Conservation (phyloP, 768 basidiomycete genomes). For the Neoboletus subvelutipes region DNA sequence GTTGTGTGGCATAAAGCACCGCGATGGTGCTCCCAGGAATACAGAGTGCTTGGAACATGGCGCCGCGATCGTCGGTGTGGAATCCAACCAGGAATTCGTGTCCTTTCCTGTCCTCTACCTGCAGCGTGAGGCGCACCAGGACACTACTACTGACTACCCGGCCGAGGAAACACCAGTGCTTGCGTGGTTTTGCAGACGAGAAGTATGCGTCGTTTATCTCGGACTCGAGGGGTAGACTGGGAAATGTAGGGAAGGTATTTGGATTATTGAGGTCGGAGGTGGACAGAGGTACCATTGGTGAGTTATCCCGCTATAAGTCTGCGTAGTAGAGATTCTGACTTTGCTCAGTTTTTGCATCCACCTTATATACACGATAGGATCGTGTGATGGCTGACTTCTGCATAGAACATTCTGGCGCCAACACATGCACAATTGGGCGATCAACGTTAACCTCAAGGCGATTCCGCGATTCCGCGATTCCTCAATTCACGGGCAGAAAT, state of each 20-base stretch:
- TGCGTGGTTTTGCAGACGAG: conserved; percentile 26
- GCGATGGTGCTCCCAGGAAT: conserved; percentile 31
- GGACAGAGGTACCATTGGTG: conserved; percentile 19
- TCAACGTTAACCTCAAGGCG: background rate
- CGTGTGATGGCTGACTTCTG: background rate
- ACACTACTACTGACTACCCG: conserved; percentile 23
- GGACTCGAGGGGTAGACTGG: conserved; percentile 23
- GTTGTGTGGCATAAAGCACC: conserved; percentile 32
- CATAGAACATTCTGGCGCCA: conserved; percentile 1
- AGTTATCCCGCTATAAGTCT: background rate
- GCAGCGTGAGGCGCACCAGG: conserved; percentile 28
- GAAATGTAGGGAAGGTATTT: conserved; percentile 25
- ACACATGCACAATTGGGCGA: background rate
- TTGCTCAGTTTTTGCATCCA: background rate
- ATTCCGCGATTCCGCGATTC: background rate
- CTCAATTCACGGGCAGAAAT: background rate
- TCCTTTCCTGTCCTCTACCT: conserved; percentile 31
- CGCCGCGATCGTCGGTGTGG: conserved; percentile 33
- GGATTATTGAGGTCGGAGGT: conserved; percentile 30
- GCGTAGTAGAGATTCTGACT: background rate
- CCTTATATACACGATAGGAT: conserved; percentile 15
- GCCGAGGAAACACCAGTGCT: conserved; percentile 33
- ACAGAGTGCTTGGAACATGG: conserved; percentile 21
- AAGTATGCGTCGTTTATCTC: conserved; percentile 17
- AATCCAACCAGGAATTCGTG: conserved; percentile 27